These are phyloP conservation scores for Hippophae gyantsensis DNA, from an alignment of 306 rosid species.

Conservation along the genomic window DNA sequence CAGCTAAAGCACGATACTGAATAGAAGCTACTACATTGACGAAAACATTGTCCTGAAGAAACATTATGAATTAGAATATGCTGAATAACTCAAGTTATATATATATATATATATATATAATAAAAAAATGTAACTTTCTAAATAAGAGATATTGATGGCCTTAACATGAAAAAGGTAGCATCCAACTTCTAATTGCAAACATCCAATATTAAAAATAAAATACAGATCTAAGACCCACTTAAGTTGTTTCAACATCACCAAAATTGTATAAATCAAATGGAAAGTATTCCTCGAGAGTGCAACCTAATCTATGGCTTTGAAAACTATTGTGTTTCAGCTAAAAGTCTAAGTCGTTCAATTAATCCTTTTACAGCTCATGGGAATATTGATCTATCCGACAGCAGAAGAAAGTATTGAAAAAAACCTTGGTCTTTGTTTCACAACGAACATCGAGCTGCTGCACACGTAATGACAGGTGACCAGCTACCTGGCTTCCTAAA, in stretches of 20 bases:
- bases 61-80: constrained; percentile 19
- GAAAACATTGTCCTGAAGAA: constrained; percentile 76
- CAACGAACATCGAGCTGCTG: constrained; percentile 83
- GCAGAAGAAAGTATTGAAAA: constrained; percentile 9
- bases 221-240: too few relatives aligned
- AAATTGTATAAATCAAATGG: too few relatives aligned
- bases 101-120: too few relatives aligned
- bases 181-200: too few relatives aligned
- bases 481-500: constrained; percentile 55
- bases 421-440: constrained; percentile 95
- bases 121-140: not conserved
- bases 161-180: too few relatives aligned
- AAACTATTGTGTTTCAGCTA: not conserved
- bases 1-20: constrained; percentile 80
- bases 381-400: constrained; percentile 8
- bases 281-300: too few relatives aligned
- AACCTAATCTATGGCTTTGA: too few relatives aligned
- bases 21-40: constrained; percentile 89
- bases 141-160: too few relatives aligned
- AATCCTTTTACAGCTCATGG: constrained; percentile 11
- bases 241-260: too few relatives aligned
- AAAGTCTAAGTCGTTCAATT: not conserved
- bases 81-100: not conserved
- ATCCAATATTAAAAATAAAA: too few relatives aligned
- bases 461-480: constrained; percentile 79